Evolutionary conservation across 2,329 filamentous ascomycete species (phyloP).

Genomic region (Thelonectria rubi): DNA sequence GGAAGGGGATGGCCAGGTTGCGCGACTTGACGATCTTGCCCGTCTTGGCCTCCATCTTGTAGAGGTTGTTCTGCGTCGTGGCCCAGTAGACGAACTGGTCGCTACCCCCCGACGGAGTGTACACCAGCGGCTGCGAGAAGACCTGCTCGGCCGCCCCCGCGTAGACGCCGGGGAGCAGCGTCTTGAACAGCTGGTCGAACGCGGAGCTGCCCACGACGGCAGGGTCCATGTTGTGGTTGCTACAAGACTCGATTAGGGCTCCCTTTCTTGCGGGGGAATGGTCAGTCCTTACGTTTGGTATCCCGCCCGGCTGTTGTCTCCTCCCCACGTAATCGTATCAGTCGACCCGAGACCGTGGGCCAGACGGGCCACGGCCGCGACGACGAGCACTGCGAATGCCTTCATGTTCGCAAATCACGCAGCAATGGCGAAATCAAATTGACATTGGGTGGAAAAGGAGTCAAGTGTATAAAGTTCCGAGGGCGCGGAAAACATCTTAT

Average conservation of each 20-base stretch:
- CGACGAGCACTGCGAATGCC: constrained; percentile 39
- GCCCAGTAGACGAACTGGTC: constrained; percentile 65
- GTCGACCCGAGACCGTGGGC: constrained; percentile 53
- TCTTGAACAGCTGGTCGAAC: constrained; percentile 65
- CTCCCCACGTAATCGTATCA: constrained; percentile 68
- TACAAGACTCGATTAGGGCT: constrained; percentile 20
- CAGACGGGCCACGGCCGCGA: constrained; percentile 47
- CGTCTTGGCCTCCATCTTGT: constrained; percentile 64
- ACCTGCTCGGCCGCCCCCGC: constrained; percentile 60
- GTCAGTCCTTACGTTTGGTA: constrained; percentile 59
- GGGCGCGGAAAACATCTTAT: constrained; percentile 1
- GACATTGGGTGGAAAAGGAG: neutral
- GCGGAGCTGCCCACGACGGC: constrained; percentile 62
- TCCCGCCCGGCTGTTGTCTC: constrained; percentile 62
- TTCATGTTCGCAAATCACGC: constrained; percentile 34
- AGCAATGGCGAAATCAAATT: neutral
- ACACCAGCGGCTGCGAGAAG: constrained; percentile 59
- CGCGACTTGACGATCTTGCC: constrained; percentile 59
- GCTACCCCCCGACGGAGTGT: constrained; percentile 57
- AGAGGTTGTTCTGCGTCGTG: constrained; percentile 66
- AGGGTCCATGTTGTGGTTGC: constrained; percentile 71
- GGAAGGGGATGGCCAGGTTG: constrained; percentile 60
- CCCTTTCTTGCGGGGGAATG: no score
- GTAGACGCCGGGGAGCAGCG: constrained; percentile 61
- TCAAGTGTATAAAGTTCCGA: neutral